Base-by-base conservation (phyloP, 495 filamentous ascomycete genomes). In the Schizothecium vesticola region DNA sequence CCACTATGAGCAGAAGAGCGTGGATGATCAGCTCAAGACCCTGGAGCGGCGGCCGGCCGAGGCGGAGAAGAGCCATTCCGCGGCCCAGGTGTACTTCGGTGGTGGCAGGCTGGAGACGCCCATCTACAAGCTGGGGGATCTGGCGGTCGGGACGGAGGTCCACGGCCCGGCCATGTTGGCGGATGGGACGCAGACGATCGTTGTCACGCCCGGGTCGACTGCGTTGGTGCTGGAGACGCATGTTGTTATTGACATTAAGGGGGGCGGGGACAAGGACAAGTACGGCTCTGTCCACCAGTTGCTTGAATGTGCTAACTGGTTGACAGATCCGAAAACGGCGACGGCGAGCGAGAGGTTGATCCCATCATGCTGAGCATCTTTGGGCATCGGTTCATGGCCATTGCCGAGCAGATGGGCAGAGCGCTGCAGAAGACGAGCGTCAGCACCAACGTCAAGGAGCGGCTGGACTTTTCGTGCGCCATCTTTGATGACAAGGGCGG, bases 341-440 rank as follows among this genome's bases (percentile, higher is more conserved):
- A 77, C 75, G 67, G 80, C 73, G 67, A 86, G 82, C 75, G 85
- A 77, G 79, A 83, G 67, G 89, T 90, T 1, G 89, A 93, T 70
- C 94, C 95, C 0, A 97, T 99, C 76, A 90, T 96, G 79, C 86
- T 99, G 7, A 96, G 89, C 75, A 96, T 99, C 67, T 99, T 99
- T 72, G 92, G 92, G 1, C 94, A 99, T 76, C 84, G 95, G 1
- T 99, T 99, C 81, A 99, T 99, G 95, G 93, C 94, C 13, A 98
- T 99, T 75, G 95, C 95, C 3, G 95, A 99, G 79, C 94, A 97
- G 76, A 98, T 97, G 94, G 95, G 95, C 5, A 83, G 93, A 64
- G 94, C 95, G 3, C 82, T 99, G 28, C 95, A 98, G 72, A 99
- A 97, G 84, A 99, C 95, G 0, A 94, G 92, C 70, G 95, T 99